These are phyloP conservation scores for Pseudopithomyces maydicus DNA, from an alignment of 2,329 filamentous ascomycete genomes.

Conservation along the genomic window DNA sequence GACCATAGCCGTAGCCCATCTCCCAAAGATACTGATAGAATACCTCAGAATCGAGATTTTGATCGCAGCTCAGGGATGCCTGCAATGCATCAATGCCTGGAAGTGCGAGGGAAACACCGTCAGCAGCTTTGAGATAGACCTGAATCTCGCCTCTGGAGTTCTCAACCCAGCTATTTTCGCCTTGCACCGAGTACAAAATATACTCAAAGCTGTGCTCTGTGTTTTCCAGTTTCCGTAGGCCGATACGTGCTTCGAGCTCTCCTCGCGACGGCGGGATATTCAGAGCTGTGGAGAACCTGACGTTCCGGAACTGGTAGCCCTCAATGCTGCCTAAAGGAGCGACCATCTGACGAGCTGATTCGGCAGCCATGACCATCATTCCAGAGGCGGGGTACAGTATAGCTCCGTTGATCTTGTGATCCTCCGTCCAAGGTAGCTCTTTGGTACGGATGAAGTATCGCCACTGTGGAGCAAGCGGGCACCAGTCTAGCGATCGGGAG, in stretches of 20 bases:
- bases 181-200: not conserved
- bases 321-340: not conserved
- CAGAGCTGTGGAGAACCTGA: not conserved
- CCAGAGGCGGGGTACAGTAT: constrained; percentile 32
- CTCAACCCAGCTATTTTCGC: not conserved
- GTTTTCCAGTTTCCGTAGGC: not conserved
- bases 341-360: not conserved
- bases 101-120: not conserved
- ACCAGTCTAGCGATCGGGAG: constrained; percentile 24
- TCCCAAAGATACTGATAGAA: not conserved
- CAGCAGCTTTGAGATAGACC: not conserved
- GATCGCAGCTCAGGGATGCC: not conserved
- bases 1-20: not conserved
- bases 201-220: not conserved
- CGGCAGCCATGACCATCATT: not conserved
- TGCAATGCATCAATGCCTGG: not conserved
- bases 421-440: constrained; percentile 20
- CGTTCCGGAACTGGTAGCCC: not conserved
- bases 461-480: constrained; percentile 43
- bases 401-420: constrained; percentile 24
- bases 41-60: not conserved
- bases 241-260: not conserved
- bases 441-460: constrained; percentile 46
- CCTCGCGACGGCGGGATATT: not conserved
- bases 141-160: not conserved